These are phyloP conservation scores for Rhizopus microsporus DNA, from an alignment of 371 early-diverging fungal genomes.

Conservation along the genomic window DNA sequence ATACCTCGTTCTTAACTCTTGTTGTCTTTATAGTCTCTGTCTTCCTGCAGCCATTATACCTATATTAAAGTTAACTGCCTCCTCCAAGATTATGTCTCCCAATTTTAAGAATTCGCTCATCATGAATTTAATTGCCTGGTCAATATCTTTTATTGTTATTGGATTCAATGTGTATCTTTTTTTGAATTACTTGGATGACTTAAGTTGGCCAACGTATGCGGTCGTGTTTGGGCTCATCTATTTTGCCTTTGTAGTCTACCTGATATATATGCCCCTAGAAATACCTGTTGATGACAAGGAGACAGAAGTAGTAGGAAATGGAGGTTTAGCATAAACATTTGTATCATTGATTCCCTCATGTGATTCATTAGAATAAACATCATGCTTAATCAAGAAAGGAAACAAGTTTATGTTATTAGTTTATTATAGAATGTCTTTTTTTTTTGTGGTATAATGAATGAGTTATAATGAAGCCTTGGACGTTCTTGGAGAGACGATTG, in stretches of 20 bases:
- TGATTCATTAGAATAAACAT: too few relatives aligned
- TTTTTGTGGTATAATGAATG: background rate
- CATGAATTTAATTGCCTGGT: slow-evolving; percentile 35
- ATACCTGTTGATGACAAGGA: slow-evolving; percentile 15
- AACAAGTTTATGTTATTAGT: too few relatives aligned
- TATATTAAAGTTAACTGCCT: slow-evolving; percentile 62
- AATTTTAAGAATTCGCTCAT: slow-evolving; percentile 42
- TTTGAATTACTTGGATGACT: slow-evolving; percentile 36
- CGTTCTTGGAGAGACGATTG: slow-evolving; percentile 13
- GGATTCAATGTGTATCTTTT: slow-evolving; percentile 57
- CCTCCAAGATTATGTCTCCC: slow-evolving; percentile 49
- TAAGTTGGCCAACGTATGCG: slow-evolving; percentile 22
- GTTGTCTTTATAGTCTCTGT: slow-evolving; percentile 47
- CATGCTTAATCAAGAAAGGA: too few relatives aligned
- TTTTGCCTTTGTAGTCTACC: slow-evolving; percentile 23
- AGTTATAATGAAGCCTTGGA: background rate
- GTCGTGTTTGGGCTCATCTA: slow-evolving; percentile 17
- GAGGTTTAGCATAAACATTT: background rate
- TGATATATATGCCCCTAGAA: slow-evolving; percentile 22
- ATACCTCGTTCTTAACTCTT: background rate
- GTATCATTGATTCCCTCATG: too few relatives aligned
- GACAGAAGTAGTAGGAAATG: background rate
- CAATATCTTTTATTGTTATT: slow-evolving; percentile 51
- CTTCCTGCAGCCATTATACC: slow-evolving; percentile 75
- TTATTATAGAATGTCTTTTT: too few relatives aligned